These are phyloP conservation scores for sorghum (Sorghum bicolor) DNA, from an alignment of 176 grass and related monocot species.

Conservation along the genomic window DNA sequence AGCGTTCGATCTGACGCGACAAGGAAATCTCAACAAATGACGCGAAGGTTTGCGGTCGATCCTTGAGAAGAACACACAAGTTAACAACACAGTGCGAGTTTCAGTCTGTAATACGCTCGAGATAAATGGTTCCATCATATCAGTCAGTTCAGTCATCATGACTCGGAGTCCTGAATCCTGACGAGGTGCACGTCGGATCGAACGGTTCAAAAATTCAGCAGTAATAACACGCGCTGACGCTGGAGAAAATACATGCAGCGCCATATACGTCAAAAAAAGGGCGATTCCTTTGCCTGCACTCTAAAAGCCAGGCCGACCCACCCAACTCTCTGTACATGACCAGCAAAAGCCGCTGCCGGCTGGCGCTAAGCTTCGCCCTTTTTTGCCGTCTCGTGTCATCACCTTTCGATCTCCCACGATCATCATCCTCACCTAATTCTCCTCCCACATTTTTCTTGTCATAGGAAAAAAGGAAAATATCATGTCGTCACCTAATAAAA, in stretches of 20 bases:
- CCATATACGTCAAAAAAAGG: conserved; percentile 2
- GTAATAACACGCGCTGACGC: background rate
- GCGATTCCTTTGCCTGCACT: conserved; percentile 63
- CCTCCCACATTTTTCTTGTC: background rate
- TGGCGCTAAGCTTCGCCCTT: background rate
- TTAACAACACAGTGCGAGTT: background rate
- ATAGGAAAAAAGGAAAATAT: background rate
- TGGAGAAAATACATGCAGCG: background rate
- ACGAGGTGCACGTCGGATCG: background rate
- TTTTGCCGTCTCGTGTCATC: background rate
- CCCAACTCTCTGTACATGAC: conserved; percentile 56
- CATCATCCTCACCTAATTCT: conserved; percentile 29
- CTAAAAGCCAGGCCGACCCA: conserved; percentile 83
- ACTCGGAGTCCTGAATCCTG: conserved; percentile 3
- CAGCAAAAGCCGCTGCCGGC: conserved; percentile 21
- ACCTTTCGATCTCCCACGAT: background rate
- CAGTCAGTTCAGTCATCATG: background rate
- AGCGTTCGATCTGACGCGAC: conserved; percentile 30
- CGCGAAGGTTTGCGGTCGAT: background rate
- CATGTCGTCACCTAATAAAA: conserved; percentile 49
- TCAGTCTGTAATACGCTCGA: background rate
- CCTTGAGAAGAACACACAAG: background rate
- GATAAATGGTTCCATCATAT: background rate
- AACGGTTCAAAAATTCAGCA: background rate
- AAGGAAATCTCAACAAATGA: conserved; percentile 30